Base-by-base conservation (phyloP, 192 early-diverging fungal genomes). In the Coemansia brasiliensis region DNA sequence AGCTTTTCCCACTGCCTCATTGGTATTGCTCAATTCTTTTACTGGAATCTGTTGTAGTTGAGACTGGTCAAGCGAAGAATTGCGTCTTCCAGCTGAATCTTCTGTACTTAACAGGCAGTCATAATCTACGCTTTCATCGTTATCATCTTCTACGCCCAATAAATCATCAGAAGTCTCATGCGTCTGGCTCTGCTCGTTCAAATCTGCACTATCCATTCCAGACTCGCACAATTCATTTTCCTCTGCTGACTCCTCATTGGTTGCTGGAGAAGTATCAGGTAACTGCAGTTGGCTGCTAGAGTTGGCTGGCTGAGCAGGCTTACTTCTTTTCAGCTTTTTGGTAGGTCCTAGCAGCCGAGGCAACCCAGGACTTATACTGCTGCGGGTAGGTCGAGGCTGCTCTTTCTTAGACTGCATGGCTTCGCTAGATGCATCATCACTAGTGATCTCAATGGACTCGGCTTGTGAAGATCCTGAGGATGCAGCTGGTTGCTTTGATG, bases 91-190 rank as follows among this genome's bases (percentile, higher is more conserved):
- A 10, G 55, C n/a, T 25, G 50, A 42, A 38, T 63, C 65, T 17
- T 52, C 57, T 4, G 60, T n/a, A 12, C 63, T 56, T 16, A 78
- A 53, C 61, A 78, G 24, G 44, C 74, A 78, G 9, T 67, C 74
- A 51, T 52, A 70, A 44, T 57, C 74, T 25, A 45, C 42, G 16
- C 29, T 42, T 6, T 39, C 58, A n/a, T 54, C 41, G 41, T 17
- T 13, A 22, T 26, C 32, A 13, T 20, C 16, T 29, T 25, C 29
- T 13, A 52, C n/a, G 24, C 41, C 49, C n/a, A 43, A 2, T 6
- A 7, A 10, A 17, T 13, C 24, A 21, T 37, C 52, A n/a, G 52
- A 20, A 3, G 35, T 20, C 18, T 21, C 32, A 1, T 7, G 32
- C 32, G 6, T 1, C 32, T 35, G 32, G 6, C 32, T 35, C 32